These are phyloP conservation scores for Hibiscus trionum DNA, from an alignment of 345 rosid species.

Conservation along the genomic window DNA sequence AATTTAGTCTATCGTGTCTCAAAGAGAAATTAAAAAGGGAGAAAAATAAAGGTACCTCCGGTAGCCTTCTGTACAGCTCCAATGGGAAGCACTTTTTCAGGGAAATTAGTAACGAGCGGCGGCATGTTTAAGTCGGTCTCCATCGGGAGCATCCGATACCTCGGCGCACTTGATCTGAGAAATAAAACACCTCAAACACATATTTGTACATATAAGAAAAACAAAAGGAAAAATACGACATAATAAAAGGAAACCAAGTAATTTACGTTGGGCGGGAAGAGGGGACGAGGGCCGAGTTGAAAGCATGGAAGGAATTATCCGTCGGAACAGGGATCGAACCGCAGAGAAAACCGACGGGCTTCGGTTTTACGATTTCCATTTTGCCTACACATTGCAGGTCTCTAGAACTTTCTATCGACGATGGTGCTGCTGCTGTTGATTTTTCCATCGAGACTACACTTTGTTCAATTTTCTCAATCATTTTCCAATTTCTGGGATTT, in stretches of 20 bases:
- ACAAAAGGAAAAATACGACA: background rate
- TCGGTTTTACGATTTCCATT: conserved; percentile 60
- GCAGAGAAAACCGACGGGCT: conserved; percentile 79
- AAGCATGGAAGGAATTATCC: conserved; percentile 57
- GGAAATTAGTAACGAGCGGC: conserved; percentile 53
- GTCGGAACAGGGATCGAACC: conserved; percentile 88
- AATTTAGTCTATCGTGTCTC: background rate
- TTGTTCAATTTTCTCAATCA: background rate
- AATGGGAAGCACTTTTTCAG: conserved; percentile 60
- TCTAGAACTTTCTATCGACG: conserved; percentile 28
- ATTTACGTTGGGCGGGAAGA: conserved; percentile 55
- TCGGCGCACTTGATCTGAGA: conserved; percentile 64
- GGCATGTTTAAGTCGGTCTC: conserved; percentile 85
- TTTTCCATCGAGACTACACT: conserved; percentile 32
- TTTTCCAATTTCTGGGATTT: background rate
- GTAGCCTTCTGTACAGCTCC: conserved; percentile 46
- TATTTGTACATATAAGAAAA: background rate
- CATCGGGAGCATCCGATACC: conserved; percentile 69
- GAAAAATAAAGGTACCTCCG: conserved; percentile 41
- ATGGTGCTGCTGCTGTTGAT: conserved; percentile 14
- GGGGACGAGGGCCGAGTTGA: conserved; percentile 69
- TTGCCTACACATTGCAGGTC: conserved; percentile 78
- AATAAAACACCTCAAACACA: background rate
- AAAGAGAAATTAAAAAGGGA: background rate
- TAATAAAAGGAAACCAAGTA: background rate